Evolutionary conservation across 208 protist species (phyloP).

Genomic region (Leishmania gerbilli): DNA sequence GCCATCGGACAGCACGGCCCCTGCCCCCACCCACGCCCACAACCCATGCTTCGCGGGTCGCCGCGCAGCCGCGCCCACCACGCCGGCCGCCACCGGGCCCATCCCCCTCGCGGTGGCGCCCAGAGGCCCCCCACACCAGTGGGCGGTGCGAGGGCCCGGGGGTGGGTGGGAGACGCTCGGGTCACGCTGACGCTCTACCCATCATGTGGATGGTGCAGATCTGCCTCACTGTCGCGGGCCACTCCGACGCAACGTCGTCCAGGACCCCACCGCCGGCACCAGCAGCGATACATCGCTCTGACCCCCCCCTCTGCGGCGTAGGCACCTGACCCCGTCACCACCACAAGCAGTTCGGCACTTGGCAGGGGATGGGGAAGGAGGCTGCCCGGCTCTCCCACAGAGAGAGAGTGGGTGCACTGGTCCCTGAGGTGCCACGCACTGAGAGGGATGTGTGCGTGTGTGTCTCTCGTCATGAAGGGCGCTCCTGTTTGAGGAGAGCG

Average conservation of each 20-base stretch:
- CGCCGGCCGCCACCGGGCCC: background rate
- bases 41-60: too few species aligned
- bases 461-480: background rate
- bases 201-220: background rate
- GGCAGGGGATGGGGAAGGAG: background rate
- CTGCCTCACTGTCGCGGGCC: background rate
- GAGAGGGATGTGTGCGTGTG: background rate
- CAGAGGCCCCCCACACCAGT: background rate
- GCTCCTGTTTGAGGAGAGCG: background rate
- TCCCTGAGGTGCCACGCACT: background rate
- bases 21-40: background rate
- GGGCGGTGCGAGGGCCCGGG: too few species aligned
- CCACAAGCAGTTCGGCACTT: background rate
- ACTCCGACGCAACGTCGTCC: background rate
- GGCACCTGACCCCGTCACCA: background rate
- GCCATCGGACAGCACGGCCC: background rate
- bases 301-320: background rate
- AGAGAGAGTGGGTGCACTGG: background rate
- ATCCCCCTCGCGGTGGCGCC: too few species aligned
- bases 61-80: too few species aligned
- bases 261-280: background rate
- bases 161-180: too few species aligned
- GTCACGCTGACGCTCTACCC: background rate
- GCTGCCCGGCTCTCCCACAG: background rate
- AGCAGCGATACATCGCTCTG: background rate